Percentiles rank a stretch among this genome's conserved stretches.
phyloP scores from a whole-genome alignment of 106 monocot genomes.

The Acorus calamus region DNA sequence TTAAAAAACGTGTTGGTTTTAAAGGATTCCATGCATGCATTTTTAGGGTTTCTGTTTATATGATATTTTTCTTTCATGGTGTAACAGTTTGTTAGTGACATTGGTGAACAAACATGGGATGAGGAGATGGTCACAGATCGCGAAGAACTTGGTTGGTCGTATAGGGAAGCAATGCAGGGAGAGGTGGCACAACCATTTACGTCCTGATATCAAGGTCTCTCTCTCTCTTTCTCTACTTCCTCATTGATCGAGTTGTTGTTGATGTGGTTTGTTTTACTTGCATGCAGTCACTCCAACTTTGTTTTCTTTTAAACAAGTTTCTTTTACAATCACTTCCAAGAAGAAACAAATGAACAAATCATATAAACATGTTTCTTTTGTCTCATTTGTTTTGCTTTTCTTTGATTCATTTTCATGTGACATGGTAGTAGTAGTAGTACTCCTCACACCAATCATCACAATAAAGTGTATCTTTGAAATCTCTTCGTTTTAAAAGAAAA shows the following conservation, averaged over 20 bases:
- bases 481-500: too few species aligned
- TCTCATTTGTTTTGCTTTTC: too few species aligned
- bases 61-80: neutral
- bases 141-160: slow-evolving; percentile 44
- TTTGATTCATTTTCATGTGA: too few species aligned
- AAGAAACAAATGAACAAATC: too few species aligned
- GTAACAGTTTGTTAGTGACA: slow-evolving; percentile 27
- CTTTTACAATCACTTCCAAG: too few species aligned
- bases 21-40: neutral
- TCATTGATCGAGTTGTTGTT: neutral
- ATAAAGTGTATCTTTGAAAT: too few species aligned
- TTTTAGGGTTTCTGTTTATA: neutral
- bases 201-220: slow-evolving; percentile 65
- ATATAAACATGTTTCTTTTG: too few species aligned
- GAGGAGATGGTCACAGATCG: slow-evolving; percentile 69
- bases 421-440: neutral
- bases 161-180: slow-evolving; percentile 93
- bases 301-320: too few species aligned
- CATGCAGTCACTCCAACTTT: too few species aligned
- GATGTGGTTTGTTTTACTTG: neutral
- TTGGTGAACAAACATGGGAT: slow-evolving; percentile 67
- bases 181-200: slow-evolving; percentile 85
- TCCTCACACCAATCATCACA: slow-evolving; percentile 1
- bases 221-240: neutral
- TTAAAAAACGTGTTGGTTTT: neutral